Base-by-base conservation (phyloP, 495 filamentous ascomycete species). In the Penicillium paxilli region DNA sequence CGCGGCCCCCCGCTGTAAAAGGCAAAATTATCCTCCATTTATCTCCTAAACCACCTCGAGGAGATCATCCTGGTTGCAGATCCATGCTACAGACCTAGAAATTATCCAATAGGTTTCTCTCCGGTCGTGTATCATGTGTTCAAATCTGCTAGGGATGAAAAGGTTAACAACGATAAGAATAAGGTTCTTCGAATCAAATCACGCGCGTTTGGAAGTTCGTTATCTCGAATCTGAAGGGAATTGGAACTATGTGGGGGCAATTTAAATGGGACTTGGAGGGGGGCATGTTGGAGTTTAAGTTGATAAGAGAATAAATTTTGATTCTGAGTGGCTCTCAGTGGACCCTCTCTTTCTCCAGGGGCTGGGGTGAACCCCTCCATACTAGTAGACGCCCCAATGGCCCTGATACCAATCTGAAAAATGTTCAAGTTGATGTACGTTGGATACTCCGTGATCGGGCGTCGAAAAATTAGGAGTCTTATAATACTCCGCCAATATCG, bases 21-120 rank as follows among this genome's bases (percentile, higher is more conserved):
- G 58, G 61, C 32, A 61, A 64, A 58, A 44, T 17, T 52, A 58
- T 60, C 61, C 61, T 25, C 12, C 19, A 44, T 30, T n/a, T 14
- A 21, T 33, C 44, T 26, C 17, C 12, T n/a, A 22, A 30, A 32
- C 20, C 24, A n/a, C 23, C 26, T 25, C 28, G 3, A 32, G 12
- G 19, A 24, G 22, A 40, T 20, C 17, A 52, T 22, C 37, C 47
- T 17, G 48, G 48, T 45, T 22, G 53, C 33, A 32, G 53, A 61
- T 57, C 58, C 35, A 46, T 40, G 37, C 19, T 33, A 47, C 17
- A 40, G 11, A 23, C 14, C n/a, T 7, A 5, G 28, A 23, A 52
- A 38, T 45, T 47, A 42, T 22, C 38, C 49, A 51, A 60, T 54
- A 32, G 44, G 33, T 17, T 25, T 16, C 28, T 30, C 32, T 30